Conservation (phyloP, 306 rosid genomes). For the Hippophae tibetana region DNA sequence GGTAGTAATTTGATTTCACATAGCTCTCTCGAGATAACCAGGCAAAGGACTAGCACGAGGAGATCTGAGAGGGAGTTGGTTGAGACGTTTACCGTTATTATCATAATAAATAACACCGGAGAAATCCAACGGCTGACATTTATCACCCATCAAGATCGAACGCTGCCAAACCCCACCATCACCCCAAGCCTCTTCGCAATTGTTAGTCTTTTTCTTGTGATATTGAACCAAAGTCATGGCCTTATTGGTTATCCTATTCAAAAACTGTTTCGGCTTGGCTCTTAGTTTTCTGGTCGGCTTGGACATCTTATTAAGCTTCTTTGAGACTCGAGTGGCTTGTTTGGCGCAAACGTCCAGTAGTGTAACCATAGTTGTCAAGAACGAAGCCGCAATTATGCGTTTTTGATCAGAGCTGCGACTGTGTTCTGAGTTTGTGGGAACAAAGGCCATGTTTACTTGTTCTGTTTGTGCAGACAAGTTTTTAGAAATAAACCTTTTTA, state of each 20-base stretch:
- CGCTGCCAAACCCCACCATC: conserved; percentile 93
- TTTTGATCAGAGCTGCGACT: too few species aligned
- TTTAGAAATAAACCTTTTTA: too few species aligned
- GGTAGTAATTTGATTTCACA: too few species aligned
- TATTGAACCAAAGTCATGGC: conserved; percentile 31
- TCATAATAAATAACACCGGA: conserved; percentile 74
- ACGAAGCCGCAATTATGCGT: background rate
- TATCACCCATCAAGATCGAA: conserved; percentile 78
- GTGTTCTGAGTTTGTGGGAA: too few species aligned
- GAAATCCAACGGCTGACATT: conserved; percentile 78
- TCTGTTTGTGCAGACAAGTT: too few species aligned
- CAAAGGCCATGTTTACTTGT: too few species aligned
- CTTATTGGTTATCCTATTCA: conserved; percentile 54
- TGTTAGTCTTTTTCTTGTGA: conserved; percentile 24
- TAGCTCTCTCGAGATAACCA: conserved; percentile 40
- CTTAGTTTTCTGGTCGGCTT: conserved; percentile 7
- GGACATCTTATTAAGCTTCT: conserved; percentile 22
- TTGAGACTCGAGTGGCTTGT: conserved; percentile 28
- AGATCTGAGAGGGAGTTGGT: conserved; percentile 47
- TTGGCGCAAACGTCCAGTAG: conserved; percentile 27
- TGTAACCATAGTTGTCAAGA: conserved; percentile 32
- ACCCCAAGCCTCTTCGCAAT: conserved; percentile 30
- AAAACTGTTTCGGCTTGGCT: conserved; percentile 48
- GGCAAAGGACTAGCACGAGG: conserved; percentile 94
- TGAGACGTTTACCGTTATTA: conserved; percentile 37